phyloP scores from a whole-genome alignment of 495 filamentous ascomycete genomes.

The Letharia lupina region DNA sequence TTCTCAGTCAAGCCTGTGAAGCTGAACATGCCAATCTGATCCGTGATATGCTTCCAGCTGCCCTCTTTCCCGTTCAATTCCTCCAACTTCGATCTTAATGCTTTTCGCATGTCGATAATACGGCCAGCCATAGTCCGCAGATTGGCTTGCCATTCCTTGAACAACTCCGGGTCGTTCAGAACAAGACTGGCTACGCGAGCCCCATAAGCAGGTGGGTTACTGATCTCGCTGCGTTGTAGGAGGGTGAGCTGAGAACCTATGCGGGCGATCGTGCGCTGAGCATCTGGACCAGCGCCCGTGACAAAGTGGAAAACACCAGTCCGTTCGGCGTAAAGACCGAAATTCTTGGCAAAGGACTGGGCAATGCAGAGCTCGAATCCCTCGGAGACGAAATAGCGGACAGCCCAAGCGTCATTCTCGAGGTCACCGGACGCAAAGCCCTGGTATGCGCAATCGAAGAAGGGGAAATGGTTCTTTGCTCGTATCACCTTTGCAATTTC shows the following conservation, averaged over 20 bases:
- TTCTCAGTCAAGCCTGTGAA: conserved; percentile 84
- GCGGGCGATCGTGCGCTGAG: conserved; percentile 49
- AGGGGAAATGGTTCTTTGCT: conserved; percentile 80
- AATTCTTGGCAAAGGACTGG: conserved; percentile 98
- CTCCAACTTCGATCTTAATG: conserved; percentile 67
- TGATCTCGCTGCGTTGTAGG: conserved; percentile 93
- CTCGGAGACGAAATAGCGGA: conserved; percentile 86
- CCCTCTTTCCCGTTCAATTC: conserved; percentile 70
- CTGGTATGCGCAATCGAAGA: conserved; percentile 98
- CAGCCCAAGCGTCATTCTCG: conserved; percentile 73
- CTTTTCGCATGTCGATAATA: conserved; percentile 80
- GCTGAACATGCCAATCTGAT: conserved; percentile 99
- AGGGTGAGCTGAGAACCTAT: conserved; percentile 87
- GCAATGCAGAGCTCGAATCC: conserved; percentile 95
- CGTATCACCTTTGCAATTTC: conserved; percentile 70
- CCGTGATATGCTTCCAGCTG: conserved; percentile 90
- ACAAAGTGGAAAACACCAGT: conserved; percentile 96
- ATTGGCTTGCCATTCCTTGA: conserved; percentile 91
- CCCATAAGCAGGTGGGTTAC: conserved; percentile 90
- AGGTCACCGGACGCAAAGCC: conserved; percentile 94
- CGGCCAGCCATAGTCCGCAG: conserved; percentile 88
- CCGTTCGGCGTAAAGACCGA: conserved; percentile 93
- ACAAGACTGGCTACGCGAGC: conserved; percentile 76
- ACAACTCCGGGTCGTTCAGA: conserved; percentile 74
- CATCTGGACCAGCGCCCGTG: conserved; percentile 59